phyloP scores from a whole-genome alignment of 108 stramenopile genomes.

The Halocafeteria seosinensis region DNA sequence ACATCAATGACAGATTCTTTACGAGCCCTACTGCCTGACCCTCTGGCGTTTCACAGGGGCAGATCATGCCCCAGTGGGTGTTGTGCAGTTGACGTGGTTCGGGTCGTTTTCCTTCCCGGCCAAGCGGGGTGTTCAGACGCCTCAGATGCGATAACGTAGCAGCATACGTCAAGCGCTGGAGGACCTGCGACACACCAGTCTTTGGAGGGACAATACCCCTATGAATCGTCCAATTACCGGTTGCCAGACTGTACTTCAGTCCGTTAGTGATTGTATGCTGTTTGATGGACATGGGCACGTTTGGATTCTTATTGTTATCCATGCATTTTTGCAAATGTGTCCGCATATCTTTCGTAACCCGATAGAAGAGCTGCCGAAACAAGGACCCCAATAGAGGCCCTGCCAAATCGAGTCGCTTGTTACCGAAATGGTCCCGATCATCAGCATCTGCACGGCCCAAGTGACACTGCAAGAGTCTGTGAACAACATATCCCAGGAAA shows the following conservation, averaged over 20 bases:
- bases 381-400: conserved; percentile 81
- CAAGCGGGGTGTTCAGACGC: conserved; percentile 89
- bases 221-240: conserved; percentile 95
- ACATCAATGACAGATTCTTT: conserved; percentile 30
- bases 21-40: conserved; percentile 63
- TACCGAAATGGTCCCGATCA: conserved; percentile 98
- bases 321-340: conserved; percentile 72
- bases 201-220: conserved; percentile 51
- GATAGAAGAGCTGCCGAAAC: conserved; percentile 80
- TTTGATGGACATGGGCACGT: conserved; percentile 82
- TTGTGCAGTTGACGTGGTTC: conserved; percentile 95
- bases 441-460: conserved; percentile 78
- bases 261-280: conserved; percentile 62
- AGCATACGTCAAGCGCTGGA: conserved; percentile 90
- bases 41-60: conserved; percentile 81
- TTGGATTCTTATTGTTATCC: conserved; percentile 82
- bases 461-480: conserved; percentile 82
- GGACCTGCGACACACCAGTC: conserved; percentile 94
- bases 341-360: conserved; percentile 76
- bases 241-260: conserved; percentile 86
- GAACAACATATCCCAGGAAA: conserved; percentile 93
- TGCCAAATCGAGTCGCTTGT: conserved; percentile 97
- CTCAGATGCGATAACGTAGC: conserved; percentile 89
- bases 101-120: conserved; percentile 88
- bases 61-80: conserved; percentile 97